Conservation (phyloP, 192 early-diverging fungal species). For the Entophlyctis helioformis region DNA sequence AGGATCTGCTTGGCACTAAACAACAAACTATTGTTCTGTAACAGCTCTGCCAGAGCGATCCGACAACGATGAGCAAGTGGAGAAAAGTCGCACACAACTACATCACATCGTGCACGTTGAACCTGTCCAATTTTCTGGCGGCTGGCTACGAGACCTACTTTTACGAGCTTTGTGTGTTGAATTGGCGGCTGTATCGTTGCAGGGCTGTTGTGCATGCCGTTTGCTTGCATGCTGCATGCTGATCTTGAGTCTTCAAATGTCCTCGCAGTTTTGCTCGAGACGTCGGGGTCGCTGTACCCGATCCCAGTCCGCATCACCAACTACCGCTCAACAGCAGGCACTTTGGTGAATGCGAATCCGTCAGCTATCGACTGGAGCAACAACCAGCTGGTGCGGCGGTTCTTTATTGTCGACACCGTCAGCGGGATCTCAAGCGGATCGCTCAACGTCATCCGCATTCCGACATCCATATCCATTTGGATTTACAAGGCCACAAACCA, state of each 20-base stretch:
- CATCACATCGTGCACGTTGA: conserved; percentile 16
- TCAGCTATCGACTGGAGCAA: conserved; percentile 8
- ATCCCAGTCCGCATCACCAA: conserved; percentile 32
- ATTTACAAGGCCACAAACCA: not conserved
- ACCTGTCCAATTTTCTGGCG: conserved; percentile 11
- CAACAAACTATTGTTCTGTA: conserved; percentile 10
- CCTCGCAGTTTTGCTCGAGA: conserved; percentile 15
- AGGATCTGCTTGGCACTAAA: not conserved
- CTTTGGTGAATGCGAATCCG: conserved; percentile 8
- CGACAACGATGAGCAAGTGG: conserved; percentile 15
- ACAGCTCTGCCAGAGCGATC: not conserved
- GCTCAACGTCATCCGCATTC: conserved; percentile 20
- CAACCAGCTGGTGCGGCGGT: conserved; percentile 21
- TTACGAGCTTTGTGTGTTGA: conserved; percentile 31
- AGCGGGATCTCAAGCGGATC: conserved; percentile 26
- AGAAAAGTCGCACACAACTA: conserved; percentile 23
- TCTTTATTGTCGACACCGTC: conserved; percentile 30
- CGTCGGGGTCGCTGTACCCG: conserved; percentile 15
- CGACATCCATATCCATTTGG: conserved; percentile 24
- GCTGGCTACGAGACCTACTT: conserved; percentile 17
- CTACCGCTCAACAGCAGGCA: conserved; percentile 2
- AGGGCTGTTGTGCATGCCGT: not conserved
- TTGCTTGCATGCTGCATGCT: conserved; percentile 2
- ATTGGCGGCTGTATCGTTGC: not conserved
- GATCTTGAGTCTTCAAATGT: too few species aligned